phyloP scores from a whole-genome alignment of 23 red algal genomes.

The Gracilaria gracilis region DNA sequence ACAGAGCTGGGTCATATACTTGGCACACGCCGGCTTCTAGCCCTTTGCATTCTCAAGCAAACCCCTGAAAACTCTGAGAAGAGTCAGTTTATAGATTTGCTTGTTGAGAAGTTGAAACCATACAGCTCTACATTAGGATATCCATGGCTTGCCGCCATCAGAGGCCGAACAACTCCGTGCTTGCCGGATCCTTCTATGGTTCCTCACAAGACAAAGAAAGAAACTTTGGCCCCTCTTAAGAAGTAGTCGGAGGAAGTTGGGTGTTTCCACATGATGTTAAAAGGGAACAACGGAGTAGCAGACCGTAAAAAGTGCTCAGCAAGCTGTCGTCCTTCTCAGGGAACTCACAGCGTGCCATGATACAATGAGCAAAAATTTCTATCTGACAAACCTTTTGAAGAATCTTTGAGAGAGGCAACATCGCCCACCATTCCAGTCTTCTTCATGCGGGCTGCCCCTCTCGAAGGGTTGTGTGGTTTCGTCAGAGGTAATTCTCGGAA shows the following conservation, averaged over 20 bases:
- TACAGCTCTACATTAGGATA: constrained; percentile 23
- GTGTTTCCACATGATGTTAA: not conserved
- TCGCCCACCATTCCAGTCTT: too few species aligned
- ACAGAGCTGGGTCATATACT: constrained; percentile 50
- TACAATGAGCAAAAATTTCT: too few species aligned
- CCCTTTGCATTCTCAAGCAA: constrained; percentile 30
- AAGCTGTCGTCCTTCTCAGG: too few species aligned
- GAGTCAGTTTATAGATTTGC: not conserved
- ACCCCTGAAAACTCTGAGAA: not conserved
- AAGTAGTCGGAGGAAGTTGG: not conserved
- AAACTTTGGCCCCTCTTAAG: not conserved
- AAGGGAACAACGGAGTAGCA: too few species aligned
- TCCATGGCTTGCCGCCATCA: constrained; percentile 57
- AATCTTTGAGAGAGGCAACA: too few species aligned
- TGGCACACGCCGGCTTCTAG: constrained; percentile 30
- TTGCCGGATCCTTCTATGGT: constrained; percentile 46
- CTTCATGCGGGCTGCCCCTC: too few species aligned
- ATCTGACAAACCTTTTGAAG: too few species aligned
- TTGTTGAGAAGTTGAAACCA: constrained; percentile 29
- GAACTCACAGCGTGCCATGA: too few species aligned
- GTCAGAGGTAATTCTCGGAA: not conserved
- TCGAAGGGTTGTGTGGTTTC: not conserved
- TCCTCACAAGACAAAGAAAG: constrained; percentile 62
- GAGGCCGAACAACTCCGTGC: constrained; percentile 12
- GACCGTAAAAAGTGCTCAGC: too few species aligned